Base-by-base conservation (phyloP, 805 yeast species). In the Metschnikowia santaceciliae region DNA sequence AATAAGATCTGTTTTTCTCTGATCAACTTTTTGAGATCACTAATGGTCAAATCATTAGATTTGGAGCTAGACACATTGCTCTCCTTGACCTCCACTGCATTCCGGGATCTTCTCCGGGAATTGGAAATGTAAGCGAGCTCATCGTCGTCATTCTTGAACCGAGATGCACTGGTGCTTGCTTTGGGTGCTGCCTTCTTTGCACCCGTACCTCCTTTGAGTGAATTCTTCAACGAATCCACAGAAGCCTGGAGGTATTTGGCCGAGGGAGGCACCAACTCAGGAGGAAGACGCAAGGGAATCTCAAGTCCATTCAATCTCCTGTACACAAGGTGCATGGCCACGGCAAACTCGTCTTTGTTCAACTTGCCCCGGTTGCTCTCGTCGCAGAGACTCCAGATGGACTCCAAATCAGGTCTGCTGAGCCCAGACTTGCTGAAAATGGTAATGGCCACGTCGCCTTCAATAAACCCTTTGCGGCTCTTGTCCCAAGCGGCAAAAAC, bases 251-350 rank as follows among this genome's bases (percentile, higher is more conserved):
- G 71, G 52, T 86, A 77, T 60, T 83, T 82, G 36, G 86, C 79
- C 6, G 96, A 86, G 2, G 96, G 95, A 6, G 99, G 98, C 32
- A 90, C 73, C 56, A 92, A 78, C 63, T 90, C 96, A 2, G 95
- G 90, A 2, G 98, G 98, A 48, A 92, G 77, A 49, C 83, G 74
- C 44, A 76, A 64, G 22, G 99, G 99, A 46, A 94, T 70, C n/a
- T 86, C 89, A 56, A 81, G 82, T 2, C 97, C 97, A 63, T 90
- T 91, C 64, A 92, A 73, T 55, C 92, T 80, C 66, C 97, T 81
- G 70, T 94, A 92, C 41, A 92, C 92, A 52, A 92, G 76, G 75
- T 95, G 97, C 98, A 92, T 94, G 32, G 98, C 97, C 34, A 94
- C 90, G 0, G 96, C 86, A 72, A 92, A 94, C 67, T 90, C 96